Percentiles rank a stretch among this genome's conserved stretches.
These are phyloP conservation scores for Logfia minima DNA, from an alignment of 129 eudicot species.

Conservation along the genomic window DNA sequence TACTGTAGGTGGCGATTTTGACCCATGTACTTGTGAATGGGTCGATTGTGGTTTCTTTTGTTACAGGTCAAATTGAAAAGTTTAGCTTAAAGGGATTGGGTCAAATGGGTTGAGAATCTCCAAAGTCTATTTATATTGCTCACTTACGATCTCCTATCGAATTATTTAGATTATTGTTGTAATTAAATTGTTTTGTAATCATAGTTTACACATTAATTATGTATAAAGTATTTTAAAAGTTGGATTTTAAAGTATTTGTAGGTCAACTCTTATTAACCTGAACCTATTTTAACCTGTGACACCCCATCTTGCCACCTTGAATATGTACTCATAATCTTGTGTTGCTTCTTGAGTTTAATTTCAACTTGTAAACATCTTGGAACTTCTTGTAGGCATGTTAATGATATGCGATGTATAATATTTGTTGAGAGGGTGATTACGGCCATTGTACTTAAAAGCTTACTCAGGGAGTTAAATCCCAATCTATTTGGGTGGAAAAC, in stretches of 20 bases:
- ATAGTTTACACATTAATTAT: neutral
- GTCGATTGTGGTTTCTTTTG: neutral
- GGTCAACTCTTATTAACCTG: neutral
- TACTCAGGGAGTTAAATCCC: constrained; percentile 61
- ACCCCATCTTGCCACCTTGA: neutral
- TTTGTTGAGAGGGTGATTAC: constrained; percentile 83
- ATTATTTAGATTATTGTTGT: neutral
- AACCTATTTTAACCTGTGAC: neutral
- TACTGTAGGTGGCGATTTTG: neutral
- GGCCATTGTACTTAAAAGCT: constrained; percentile 60
- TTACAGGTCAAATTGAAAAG: neutral
- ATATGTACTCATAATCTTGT: neutral
- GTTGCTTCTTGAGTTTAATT: neutral
- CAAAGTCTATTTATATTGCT: neutral
- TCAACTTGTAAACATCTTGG: neutral
- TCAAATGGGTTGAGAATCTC: neutral
- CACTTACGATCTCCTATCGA: neutral
- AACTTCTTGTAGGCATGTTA: constrained; percentile 41
- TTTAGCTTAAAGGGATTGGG: neutral
- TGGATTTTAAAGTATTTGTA: neutral
- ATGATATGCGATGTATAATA: constrained; percentile 80
- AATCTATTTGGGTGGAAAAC: constrained; percentile 59
- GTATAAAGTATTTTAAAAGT: neutral
- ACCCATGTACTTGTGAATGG: neutral
- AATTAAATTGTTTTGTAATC: neutral